These are phyloP conservation scores for Parsonsia alboflavescens DNA, from an alignment of 257 asterid species.

Conservation along the genomic window DNA sequence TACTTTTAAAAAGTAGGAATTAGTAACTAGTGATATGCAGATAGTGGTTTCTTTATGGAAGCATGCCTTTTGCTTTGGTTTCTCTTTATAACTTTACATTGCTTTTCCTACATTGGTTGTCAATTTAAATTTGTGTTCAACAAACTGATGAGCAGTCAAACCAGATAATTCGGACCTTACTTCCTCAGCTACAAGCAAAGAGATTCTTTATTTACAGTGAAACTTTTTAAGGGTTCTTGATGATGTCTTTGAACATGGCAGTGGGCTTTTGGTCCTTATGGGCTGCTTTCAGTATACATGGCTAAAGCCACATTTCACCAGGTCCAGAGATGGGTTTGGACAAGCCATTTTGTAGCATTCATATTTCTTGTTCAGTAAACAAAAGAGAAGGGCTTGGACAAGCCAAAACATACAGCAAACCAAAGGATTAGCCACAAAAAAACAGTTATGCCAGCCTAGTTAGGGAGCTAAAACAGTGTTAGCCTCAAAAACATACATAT, in stretches of 20 bases:
- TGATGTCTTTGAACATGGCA: not conserved
- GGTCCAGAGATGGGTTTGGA: not conserved
- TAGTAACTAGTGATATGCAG: constrained; percentile 14
- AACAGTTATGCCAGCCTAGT: not conserved
- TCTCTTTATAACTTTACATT: constrained; percentile 22
- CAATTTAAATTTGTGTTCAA: not conserved
- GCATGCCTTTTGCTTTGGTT: constrained; percentile 34
- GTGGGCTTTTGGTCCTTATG: not conserved
- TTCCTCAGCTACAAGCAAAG: not conserved
- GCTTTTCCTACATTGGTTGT: constrained; percentile 17
- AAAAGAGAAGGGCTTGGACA: not conserved
- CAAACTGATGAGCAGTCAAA: not conserved
- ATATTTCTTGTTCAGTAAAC: not conserved
- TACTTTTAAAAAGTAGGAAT: constrained; percentile 18
- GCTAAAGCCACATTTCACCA: not conserved
- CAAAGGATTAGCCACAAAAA: not conserved
- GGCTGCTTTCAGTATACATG: not conserved
- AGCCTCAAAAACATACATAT: not conserved
- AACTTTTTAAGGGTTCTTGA: not conserved
- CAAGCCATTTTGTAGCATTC: not conserved
- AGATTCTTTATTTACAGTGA: not conserved
- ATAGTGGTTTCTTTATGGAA: constrained; percentile 29
- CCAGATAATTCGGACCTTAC: not conserved
- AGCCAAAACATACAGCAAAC: not conserved
- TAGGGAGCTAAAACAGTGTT: not conserved